Percentiles rank a stretch among this genome's conserved stretches.
These are phyloP conservation scores for Xylaria digitata DNA, from an alignment of 2,329 filamentous ascomycete species.

Conservation along the genomic window DNA sequence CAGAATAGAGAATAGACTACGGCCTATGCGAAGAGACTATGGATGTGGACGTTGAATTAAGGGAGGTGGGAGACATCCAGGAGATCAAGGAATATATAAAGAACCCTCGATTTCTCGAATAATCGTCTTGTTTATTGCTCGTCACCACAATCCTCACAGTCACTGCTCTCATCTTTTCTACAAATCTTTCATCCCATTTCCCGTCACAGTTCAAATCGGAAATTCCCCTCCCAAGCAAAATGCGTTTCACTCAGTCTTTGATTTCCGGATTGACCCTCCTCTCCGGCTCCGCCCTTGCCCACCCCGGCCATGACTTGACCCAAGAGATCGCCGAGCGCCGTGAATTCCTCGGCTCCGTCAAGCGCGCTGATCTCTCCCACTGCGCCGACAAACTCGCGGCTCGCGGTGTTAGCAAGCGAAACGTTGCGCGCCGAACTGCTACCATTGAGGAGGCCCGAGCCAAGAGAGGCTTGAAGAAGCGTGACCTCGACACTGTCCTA, in stretches of 20 bases:
- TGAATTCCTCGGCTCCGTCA: constrained; percentile 55
- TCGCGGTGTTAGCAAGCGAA: constrained; percentile 58
- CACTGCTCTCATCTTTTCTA: constrained; percentile 6
- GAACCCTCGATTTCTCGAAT: constrained; percentile 8
- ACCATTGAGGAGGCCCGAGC: constrained; percentile 56
- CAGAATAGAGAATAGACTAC: constrained; percentile 8
- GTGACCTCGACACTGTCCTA: constrained; percentile 52
- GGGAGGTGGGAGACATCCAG: neutral
- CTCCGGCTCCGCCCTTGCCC: constrained; percentile 49
- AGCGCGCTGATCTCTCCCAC: constrained; percentile 58
- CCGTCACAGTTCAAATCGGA: neutral
- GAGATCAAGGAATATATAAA: constrained; percentile 16
- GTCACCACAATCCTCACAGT: constrained; percentile 16
- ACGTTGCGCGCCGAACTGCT: constrained; percentile 57
- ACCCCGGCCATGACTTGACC: constrained; percentile 62
- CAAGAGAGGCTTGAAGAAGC: constrained; percentile 49
- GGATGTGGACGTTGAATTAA: neutral
- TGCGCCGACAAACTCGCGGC: constrained; percentile 60
- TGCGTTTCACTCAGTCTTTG: constrained; percentile 44
- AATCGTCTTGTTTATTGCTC: constrained; percentile 8
- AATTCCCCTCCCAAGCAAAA: constrained; percentile 29
- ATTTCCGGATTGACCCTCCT: constrained; percentile 39
- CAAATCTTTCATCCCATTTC: neutral
- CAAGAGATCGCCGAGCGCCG: constrained; percentile 63
- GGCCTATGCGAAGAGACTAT: constrained; percentile 9